These are phyloP conservation scores for Botrytis aclada DNA, from an alignment of 2,329 filamentous ascomycete genomes.

Conservation along the genomic window DNA sequence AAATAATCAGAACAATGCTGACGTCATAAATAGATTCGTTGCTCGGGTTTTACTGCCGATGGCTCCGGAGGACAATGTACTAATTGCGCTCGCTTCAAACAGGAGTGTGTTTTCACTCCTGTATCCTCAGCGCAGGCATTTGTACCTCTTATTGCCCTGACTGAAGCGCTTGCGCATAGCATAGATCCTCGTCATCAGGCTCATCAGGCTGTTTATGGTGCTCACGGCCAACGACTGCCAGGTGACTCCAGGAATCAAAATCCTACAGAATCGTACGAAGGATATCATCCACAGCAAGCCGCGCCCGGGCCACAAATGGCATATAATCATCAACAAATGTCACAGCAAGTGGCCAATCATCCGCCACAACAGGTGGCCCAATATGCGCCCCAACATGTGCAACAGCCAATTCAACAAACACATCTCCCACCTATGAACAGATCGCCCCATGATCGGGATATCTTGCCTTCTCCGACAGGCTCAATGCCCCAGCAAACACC, in stretches of 20 bases:
- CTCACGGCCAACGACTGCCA: slow-evolving; percentile 41
- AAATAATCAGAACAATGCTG: slow-evolving; percentile 18
- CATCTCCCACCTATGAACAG: background rate
- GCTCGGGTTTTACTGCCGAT: slow-evolving; percentile 70
- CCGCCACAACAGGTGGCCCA: background rate
- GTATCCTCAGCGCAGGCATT: slow-evolving; percentile 74
- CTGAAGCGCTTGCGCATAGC: slow-evolving; percentile 45
- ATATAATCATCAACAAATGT: background rate
- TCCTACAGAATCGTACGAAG: slow-evolving; percentile 19
- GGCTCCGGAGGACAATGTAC: slow-evolving; percentile 65
- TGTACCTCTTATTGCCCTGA: slow-evolving; percentile 68
- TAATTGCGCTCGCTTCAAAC: slow-evolving; percentile 71
- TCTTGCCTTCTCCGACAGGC: slow-evolving; percentile 35
- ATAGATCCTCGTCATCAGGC: too few relatives aligned
- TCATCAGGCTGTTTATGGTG: slow-evolving; percentile 40
- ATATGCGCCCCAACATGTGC: background rate
- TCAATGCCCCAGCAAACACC: slow-evolving; percentile 19
- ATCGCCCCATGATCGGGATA: background rate
- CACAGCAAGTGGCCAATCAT: background rate
- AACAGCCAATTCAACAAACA: background rate
- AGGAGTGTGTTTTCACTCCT: slow-evolving; percentile 74
- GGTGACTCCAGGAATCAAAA: slow-evolving; percentile 28
- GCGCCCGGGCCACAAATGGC: background rate
- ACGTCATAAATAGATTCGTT: slow-evolving; percentile 58
- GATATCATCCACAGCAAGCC: background rate